A percentile compares a stretch with the other conserved stretches of the same genome.
These are phyloP conservation scores for Jaenimonas drosophilae DNA, from an alignment of 208 protist species.

Conservation along the genomic window DNA sequence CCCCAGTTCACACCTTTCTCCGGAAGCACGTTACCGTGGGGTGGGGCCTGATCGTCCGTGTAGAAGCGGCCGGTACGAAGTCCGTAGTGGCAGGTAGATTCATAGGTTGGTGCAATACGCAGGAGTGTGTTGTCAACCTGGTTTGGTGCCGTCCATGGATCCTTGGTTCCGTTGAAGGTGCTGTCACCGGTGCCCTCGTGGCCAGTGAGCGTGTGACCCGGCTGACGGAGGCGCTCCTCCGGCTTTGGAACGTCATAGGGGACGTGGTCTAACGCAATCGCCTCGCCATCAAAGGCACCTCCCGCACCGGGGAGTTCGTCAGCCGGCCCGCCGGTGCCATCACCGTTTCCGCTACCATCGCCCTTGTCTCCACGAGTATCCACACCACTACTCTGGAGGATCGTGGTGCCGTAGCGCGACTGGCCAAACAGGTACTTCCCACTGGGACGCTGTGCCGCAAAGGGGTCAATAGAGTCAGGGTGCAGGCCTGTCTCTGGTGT, in stretches of 20 bases:
- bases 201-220: slow-evolving; percentile 17
- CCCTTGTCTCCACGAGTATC: not conserved
- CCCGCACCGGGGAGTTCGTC: slow-evolving; percentile 3
- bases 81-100: slow-evolving; percentile 73
- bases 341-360: slow-evolving; percentile 2
- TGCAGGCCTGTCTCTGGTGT: no score
- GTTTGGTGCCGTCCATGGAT: slow-evolving; percentile 41
- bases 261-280: slow-evolving; percentile 24
- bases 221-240: slow-evolving; percentile 45
- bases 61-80: slow-evolving; percentile 67
- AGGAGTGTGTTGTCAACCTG: slow-evolving; percentile 62
- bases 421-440: slow-evolving; percentile 41
- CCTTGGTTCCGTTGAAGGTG: slow-evolving; percentile 40
- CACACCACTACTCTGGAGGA: slow-evolving; percentile 8
- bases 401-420: slow-evolving; percentile 62
- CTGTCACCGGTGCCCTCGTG: slow-evolving; percentile 34
- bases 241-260: slow-evolving; percentile 43
- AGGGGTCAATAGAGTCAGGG: slow-evolving; percentile 27
- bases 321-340: not conserved
- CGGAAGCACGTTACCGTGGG: slow-evolving; percentile 46
- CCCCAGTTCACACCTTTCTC: slow-evolving; percentile 54
- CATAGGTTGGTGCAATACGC: slow-evolving; percentile 50
- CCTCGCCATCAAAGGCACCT: slow-evolving; percentile 31
- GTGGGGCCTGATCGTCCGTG: slow-evolving; percentile 51
- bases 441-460: slow-evolving; percentile 16